Percentiles rank a stretch among this genome's conserved stretches.
These are phyloP conservation scores for Penicillium freii DNA, from an alignment of 2,329 filamentous ascomycete species.

Conservation along the genomic window DNA sequence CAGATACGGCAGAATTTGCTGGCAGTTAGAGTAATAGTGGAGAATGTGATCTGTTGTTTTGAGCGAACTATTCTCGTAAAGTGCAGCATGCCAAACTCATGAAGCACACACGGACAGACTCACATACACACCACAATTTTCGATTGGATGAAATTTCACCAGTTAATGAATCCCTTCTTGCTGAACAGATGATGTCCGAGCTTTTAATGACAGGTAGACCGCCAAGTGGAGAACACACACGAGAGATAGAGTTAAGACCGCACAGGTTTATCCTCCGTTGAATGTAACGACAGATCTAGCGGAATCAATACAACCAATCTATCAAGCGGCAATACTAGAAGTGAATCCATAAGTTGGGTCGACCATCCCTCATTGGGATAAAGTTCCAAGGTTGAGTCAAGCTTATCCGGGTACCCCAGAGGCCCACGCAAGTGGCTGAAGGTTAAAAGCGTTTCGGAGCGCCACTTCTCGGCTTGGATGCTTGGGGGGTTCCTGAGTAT, in stretches of 20 bases:
- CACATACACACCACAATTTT: not conserved
- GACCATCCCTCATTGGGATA: not conserved
- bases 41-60: not conserved
- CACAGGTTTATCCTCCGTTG: not conserved
- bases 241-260: not conserved
- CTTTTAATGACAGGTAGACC: not conserved
- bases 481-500: not conserved
- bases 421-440: slow-evolving; percentile 20
- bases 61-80: not conserved
- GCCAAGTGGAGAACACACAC: not conserved
- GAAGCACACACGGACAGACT: not conserved
- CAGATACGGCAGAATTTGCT: not conserved
- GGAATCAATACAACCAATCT: not conserved
- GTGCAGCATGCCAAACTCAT: not conserved
- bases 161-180: too few species aligned
- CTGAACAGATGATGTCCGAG: not conserved
- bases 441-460: slow-evolving; percentile 15
- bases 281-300: not conserved
- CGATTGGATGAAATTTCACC: not conserved
- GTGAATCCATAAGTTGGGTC: not conserved
- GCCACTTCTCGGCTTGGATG: slow-evolving; percentile 11
- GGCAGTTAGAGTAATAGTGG: not conserved
- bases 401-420: slow-evolving; percentile 13
- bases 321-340: not conserved
- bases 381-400: slow-evolving; percentile 12